Evolutionary conservation across 768 basidiomycete genomes (phyloP).

Genomic region (Mycena amicta): DNA sequence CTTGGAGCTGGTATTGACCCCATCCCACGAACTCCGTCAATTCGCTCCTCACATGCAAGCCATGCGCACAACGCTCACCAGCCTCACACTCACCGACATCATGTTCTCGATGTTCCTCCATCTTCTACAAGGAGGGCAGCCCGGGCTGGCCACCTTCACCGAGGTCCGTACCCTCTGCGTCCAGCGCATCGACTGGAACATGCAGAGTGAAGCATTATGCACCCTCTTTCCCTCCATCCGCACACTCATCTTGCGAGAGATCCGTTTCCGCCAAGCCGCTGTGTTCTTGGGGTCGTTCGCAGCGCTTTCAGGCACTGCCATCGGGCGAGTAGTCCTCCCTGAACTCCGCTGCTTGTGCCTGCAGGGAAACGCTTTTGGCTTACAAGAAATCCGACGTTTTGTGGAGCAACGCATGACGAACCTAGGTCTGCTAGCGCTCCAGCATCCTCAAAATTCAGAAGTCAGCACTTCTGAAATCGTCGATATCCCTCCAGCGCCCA

Average conservation of each 20-base stretch:
- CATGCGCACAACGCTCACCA: not conserved
- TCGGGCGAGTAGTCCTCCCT: not conserved
- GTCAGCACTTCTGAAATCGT: not conserved
- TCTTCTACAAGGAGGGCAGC: not conserved
- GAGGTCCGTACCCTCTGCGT: not conserved
- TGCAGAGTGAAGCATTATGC: not conserved
- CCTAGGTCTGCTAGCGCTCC: too few relatives aligned
- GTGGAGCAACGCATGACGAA: not conserved
- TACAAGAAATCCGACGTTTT: not conserved
- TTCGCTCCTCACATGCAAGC: not conserved
- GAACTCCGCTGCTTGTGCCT: not conserved
- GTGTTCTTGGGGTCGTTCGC: too few relatives aligned
- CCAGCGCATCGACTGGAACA: not conserved
- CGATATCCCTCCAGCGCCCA: not conserved
- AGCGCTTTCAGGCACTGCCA: too few relatives aligned
- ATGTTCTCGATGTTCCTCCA: not conserved
- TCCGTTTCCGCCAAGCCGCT: not conserved
- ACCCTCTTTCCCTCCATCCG: not conserved
- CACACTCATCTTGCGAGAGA: not conserved
- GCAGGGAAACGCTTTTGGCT: not conserved
- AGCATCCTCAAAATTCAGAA: too few relatives aligned
- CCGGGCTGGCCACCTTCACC: not conserved
- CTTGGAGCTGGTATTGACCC: not conserved
- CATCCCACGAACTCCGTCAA: not conserved
- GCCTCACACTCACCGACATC: not conserved